A percentile compares a stretch with the other conserved stretches of the same genome.
phyloP scores from a whole-genome alignment of 2,329 filamentous ascomycete species.

The Xylaria digitata region DNA sequence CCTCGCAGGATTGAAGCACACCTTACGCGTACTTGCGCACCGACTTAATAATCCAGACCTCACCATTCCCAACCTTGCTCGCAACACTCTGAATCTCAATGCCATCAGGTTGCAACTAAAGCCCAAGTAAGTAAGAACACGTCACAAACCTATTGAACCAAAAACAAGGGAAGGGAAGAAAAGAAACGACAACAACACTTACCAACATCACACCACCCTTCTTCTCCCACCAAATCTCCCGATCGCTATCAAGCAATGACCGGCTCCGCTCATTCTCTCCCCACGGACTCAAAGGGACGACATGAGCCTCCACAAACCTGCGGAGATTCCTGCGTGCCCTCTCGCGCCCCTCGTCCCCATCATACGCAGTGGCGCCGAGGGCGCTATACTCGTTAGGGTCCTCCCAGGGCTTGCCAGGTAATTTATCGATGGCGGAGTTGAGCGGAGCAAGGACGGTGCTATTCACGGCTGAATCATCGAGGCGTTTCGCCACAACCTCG shows the following conservation, averaged over 20 bases:
- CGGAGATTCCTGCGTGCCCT: conserved; percentile 81
- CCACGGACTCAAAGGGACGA: conserved; percentile 83
- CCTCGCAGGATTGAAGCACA: neutral
- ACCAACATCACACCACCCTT: conserved; percentile 75
- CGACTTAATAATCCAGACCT: conserved; percentile 80
- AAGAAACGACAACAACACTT: conserved; percentile 49
- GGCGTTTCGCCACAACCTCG: conserved; percentile 72
- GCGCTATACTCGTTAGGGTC: conserved; percentile 76
- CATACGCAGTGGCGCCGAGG: conserved; percentile 78
- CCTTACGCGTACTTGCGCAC: conserved; percentile 59
- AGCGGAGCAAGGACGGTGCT: conserved; percentile 89
- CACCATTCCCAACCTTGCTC: conserved; percentile 84
- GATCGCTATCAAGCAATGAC: conserved; percentile 71
- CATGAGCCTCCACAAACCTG: conserved; percentile 86
- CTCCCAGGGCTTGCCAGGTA: conserved; percentile 90
- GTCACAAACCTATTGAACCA: neutral
- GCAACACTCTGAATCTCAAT: conserved; percentile 81
- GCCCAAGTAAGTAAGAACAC: conserved; percentile 6
- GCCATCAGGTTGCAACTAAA: conserved; percentile 79
- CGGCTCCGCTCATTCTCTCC: conserved; percentile 71
- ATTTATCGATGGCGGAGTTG: conserved; percentile 80
- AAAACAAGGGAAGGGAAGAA: neutral
- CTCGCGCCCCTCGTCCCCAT: conserved; percentile 78
- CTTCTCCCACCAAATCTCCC: conserved; percentile 84
- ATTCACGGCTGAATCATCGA: conserved; percentile 74